phyloP scores from a whole-genome alignment of 345 rosid genomes.

The Pelargonium nanum region DNA sequence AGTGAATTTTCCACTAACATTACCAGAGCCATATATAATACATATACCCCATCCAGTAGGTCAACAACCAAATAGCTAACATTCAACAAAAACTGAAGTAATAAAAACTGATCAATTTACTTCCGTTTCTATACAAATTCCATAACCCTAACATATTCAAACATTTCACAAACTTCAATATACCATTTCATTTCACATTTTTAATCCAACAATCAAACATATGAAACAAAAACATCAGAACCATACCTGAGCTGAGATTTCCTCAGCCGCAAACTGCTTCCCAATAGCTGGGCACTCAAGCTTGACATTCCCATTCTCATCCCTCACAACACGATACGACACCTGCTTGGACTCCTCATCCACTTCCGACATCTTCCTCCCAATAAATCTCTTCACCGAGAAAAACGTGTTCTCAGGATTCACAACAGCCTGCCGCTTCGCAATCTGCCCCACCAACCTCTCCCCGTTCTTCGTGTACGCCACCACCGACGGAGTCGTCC shows the following conservation, averaged over 20 bases:
- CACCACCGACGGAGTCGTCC: conserved; percentile 95
- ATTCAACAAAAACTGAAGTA: too few relatives aligned
- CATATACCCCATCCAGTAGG: too few relatives aligned
- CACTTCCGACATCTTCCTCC: conserved; percentile 94
- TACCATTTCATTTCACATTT: too few relatives aligned
- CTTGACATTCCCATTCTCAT: conserved; percentile 90
- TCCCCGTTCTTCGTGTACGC: conserved; percentile 90
- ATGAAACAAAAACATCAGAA: too few relatives aligned
- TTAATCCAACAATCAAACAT: too few relatives aligned
- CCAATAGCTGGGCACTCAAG: conserved; percentile 92
- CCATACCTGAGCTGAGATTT: conserved; percentile 94
- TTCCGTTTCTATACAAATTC: too few relatives aligned
- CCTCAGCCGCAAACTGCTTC: conserved; percentile 93
- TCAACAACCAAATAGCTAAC: too few relatives aligned
- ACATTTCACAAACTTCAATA: too few relatives aligned
- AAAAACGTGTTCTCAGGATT: conserved; percentile 97
- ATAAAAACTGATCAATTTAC: too few relatives aligned
- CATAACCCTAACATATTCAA: too few relatives aligned
- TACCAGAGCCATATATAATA: too few relatives aligned
- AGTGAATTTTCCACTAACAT: too few relatives aligned
- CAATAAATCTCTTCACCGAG: conserved; percentile 95
- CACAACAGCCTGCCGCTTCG: conserved; percentile 94
- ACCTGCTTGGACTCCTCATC: conserved; percentile 96
- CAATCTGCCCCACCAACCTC: conserved; percentile 91
- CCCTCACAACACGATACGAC: conserved; percentile 70